Conservation (phyloP, 164 flowering plant species). For the Hamamelis virginiana region DNA sequence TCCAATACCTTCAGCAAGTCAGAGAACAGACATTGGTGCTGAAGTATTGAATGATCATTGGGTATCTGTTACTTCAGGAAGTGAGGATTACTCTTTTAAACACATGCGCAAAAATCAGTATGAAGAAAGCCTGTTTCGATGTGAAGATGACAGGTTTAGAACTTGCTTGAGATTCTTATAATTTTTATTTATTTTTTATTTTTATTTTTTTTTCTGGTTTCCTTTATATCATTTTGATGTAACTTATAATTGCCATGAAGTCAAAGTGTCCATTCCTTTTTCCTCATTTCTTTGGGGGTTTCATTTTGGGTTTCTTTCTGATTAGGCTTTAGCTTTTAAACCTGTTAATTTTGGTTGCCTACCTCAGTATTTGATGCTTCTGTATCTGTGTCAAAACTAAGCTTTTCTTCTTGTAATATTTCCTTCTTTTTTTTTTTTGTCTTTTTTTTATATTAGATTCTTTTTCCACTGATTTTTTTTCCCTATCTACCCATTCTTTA, state of each 20-base stretch:
- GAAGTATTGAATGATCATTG: conserved; percentile 90
- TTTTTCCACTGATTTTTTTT: no score
- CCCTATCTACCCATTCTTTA: neutral
- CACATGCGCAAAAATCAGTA: conserved; percentile 99
- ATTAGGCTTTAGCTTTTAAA: neutral
- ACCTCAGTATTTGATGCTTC: no score
- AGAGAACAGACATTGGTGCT: conserved; percentile 76
- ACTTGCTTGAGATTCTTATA: conserved; percentile 4
- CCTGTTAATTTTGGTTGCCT: no score
- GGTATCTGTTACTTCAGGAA: conserved; percentile 99
- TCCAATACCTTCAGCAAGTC: conserved; percentile 80
- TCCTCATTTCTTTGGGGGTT: neutral
- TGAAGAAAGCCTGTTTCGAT: conserved; percentile 95
- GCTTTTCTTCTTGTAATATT: no score
- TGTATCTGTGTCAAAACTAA: no score
- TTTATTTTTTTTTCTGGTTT: neutral
- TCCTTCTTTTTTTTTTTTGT: no score
- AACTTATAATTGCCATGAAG: neutral
- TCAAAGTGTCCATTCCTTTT: neutral
- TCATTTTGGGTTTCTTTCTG: neutral
- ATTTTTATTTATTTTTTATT: neutral
- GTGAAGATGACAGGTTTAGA: conserved; percentile 95
- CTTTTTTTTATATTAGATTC: no score
- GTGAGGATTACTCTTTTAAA: conserved; percentile 96
- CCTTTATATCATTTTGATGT: neutral